Percentiles rank a stretch among this genome's conserved stretches.
Conservation (phyloP, 345 rosid species). For the Brassica incana region DNA sequence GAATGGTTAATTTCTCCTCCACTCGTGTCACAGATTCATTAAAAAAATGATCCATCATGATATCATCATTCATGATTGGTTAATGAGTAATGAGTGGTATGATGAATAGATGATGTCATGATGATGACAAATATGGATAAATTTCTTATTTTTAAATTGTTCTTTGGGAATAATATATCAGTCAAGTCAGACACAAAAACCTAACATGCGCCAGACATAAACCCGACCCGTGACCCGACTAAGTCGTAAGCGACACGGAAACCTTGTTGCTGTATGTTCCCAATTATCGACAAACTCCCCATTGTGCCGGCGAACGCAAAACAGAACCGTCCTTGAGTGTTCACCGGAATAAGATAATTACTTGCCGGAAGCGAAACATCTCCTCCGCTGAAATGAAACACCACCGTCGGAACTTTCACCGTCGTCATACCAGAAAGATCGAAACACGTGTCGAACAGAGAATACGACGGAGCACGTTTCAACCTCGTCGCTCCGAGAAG, state of each 20-base stretch:
- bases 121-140: neutral
- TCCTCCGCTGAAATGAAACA: constrained; percentile 66
- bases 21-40: neutral
- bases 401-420: constrained; percentile 78
- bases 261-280: constrained; percentile 94
- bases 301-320: constrained; percentile 94
- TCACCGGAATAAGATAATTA: constrained; percentile 86
- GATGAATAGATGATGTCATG: neutral
- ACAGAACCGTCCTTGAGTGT: constrained; percentile 69
- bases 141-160: neutral
- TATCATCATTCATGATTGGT: neutral
- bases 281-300: constrained; percentile 80
- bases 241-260: constrained; percentile 82
- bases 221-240: constrained; percentile 78
- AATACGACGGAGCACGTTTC: constrained; percentile 55
- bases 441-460: constrained; percentile 79
- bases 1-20: neutral
- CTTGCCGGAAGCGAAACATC: constrained; percentile 78
- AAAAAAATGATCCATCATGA: neutral
- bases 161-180: constrained; percentile 10
- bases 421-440: constrained; percentile 63
- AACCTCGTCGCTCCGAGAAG: constrained; percentile 45
- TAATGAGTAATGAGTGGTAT: constrained; percentile 14
- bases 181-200: constrained; percentile 25
- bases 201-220: constrained; percentile 72